Evolutionary conservation across 2,329 filamentous ascomycete species (phyloP).

Genomic region (Xylaria polymorpha): DNA sequence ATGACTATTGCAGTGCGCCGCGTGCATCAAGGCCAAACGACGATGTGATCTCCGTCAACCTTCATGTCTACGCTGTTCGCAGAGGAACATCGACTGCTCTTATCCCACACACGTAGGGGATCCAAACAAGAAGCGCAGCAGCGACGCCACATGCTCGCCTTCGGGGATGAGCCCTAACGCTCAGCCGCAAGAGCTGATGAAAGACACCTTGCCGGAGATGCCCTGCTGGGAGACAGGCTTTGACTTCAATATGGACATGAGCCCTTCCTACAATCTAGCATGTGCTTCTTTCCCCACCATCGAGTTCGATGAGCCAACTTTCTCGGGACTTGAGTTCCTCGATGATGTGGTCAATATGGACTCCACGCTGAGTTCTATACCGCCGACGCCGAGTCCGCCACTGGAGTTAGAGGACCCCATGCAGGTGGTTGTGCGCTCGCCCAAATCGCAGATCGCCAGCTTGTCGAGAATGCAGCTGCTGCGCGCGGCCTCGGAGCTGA

Average conservation of each 20-base stretch:
- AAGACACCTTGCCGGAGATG: conserved; percentile 15
- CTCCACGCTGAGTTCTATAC: background rate
- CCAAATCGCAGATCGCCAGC: background rate
- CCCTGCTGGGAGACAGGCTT: conserved; percentile 31
- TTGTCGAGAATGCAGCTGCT: conserved; percentile 27
- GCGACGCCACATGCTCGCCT: background rate
- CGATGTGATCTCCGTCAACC: conserved; percentile 41
- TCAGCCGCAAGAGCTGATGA: conserved; percentile 20
- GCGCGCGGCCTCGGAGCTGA: conserved; percentile 26
- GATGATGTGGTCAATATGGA: conserved; percentile 18
- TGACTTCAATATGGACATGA: conserved; percentile 35
- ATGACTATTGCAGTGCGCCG: conserved; percentile 31
- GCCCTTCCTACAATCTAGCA: conserved; percentile 12
- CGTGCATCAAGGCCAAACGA: conserved; percentile 41
- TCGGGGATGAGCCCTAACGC: background rate
- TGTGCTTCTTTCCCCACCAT: conserved; percentile 23
- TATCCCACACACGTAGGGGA: conserved; percentile 23
- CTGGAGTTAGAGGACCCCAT: conserved; percentile 21
- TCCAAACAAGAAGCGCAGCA: background rate
- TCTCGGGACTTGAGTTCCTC: conserved; percentile 29
- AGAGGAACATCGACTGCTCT: conserved; percentile 36
- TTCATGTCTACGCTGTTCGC: conserved; percentile 39
- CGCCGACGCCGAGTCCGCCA: conserved; percentile 14
- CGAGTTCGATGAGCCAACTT: conserved; percentile 27
- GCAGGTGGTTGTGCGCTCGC: conserved; percentile 25